phyloP scores from a whole-genome alignment of 2,329 filamentous ascomycete genomes.

The Claviceps sp. region DNA sequence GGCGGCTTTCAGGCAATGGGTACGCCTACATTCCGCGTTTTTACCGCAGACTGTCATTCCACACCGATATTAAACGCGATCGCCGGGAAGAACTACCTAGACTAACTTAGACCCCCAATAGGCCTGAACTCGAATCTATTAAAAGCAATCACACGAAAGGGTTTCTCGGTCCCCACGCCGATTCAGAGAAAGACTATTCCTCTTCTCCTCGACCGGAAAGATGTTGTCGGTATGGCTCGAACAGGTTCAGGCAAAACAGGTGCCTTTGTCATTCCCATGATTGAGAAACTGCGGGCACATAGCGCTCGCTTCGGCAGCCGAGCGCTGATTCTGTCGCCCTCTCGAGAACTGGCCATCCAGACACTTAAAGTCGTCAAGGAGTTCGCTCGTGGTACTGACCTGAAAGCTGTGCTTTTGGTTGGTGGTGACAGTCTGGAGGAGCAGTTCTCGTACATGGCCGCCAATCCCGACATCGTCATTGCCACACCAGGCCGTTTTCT shows the following conservation, averaged over 20 bases:
- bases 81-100: neutral
- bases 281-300: slow-evolving; percentile 81
- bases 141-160: slow-evolving; percentile 85
- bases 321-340: slow-evolving; percentile 80
- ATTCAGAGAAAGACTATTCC: slow-evolving; percentile 97
- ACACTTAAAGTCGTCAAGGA: slow-evolving; percentile 96
- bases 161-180: slow-evolving; percentile 89
- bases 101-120: slow-evolving; percentile 14
- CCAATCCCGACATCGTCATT: slow-evolving; percentile 94
- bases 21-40: slow-evolving; percentile 17
- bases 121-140: slow-evolving; percentile 69
- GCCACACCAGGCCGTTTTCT: slow-evolving; percentile 93
- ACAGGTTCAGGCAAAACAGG: slow-evolving; percentile 99
- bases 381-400: slow-evolving; percentile 75
- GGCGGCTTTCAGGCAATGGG: slow-evolving; percentile 96
- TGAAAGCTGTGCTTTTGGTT: slow-evolving; percentile 80
- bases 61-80: neutral
- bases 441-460: slow-evolving; percentile 83
- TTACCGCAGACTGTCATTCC: neutral
- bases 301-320: slow-evolving; percentile 76
- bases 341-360: slow-evolving; percentile 85
- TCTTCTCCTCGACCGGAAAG: slow-evolving; percentile 73
- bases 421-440: slow-evolving; percentile 94
- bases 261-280: slow-evolving; percentile 96
- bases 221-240: slow-evolving; percentile 97